Base-by-base conservation (phyloP, 805 yeast species). In the Metschnikowia borealis region DNA sequence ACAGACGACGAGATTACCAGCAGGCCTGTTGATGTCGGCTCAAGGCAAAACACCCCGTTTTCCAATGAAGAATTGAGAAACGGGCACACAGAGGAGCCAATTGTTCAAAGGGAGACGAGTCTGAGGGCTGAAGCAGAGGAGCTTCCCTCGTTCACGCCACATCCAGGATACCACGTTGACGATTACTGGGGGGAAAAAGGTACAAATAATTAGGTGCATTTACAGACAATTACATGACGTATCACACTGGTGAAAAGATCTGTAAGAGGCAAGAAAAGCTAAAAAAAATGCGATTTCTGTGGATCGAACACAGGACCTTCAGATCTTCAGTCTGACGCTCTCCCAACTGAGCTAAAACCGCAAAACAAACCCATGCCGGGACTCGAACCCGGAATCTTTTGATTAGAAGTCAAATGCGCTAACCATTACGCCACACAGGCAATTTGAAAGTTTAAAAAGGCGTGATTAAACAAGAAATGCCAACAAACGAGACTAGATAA, bases 151-250 rank as follows among this genome's bases (percentile, higher is more conserved):
- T 79, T 79, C 55, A 66, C 66, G 40, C 71, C 74, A 5, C 71
- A 69, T 49, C 75, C 80, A 0, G 81, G 82, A 3, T 79, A 70
- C 56, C 57, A 59, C 14, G 49, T 50, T 6, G 77, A 69, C 4
- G 83, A 79, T 57, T 79, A 79, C 59, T 78, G 78, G 74, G 74
- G 68, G 52, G 80, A 75, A 36, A 53, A 58, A 32, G 14, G 39
- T 2, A 10, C 36, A 14, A 33, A 33, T 33, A 13, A 33, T 23
- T 23, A 23, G 29, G 10, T 8, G 8, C 29, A 23, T 23, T 23
- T 7, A 8, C 29, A 23, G 10, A 23, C 10, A 23, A 7, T 23
- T 7, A 7, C 3, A 23, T 7, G 10, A 23, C 29, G 29, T 7
- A 23, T 10, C 29, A 23, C 7, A 23, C 29, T 7, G 10, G 10